phyloP scores from a whole-genome alignment of 768 basidiomycete species.

The Suillus occidentalis region DNA sequence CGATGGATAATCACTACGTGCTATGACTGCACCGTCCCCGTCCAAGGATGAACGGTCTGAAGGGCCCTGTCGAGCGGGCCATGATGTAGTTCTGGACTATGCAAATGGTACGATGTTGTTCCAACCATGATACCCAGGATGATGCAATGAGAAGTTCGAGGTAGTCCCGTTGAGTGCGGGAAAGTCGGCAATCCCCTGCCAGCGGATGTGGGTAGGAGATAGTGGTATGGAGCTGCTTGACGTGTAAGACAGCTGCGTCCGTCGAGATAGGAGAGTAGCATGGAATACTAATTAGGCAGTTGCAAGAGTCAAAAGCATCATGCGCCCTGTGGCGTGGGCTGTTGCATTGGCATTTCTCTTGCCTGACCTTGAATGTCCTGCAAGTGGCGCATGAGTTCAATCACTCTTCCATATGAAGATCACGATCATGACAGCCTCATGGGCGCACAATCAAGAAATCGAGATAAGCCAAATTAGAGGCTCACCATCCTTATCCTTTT shows the following conservation, averaged over 20 bases:
- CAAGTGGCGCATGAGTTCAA: slow-evolving; percentile 5
- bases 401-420: not conserved
- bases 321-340: slow-evolving; percentile 73
- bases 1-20: slow-evolving; percentile 1
- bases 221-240: not conserved
- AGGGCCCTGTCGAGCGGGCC: not conserved
- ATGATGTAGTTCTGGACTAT: slow-evolving; percentile 1
- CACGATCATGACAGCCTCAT: not conserved
- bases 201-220: not conserved
- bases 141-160: not conserved
- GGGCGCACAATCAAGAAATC: not conserved
- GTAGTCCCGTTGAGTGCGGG: not conserved
- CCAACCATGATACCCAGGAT: slow-evolving; percentile 2
- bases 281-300: not conserved
- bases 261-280: not conserved
- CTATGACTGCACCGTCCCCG: not conserved
- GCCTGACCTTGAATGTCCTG: slow-evolving; percentile 69
- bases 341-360: slow-evolving; percentile 62
- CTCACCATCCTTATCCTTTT: slow-evolving; percentile 79
- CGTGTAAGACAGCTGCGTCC: not conserved
- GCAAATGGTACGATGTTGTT: slow-evolving; percentile 3
- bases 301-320: slow-evolving; percentile 22
- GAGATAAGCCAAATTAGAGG: slow-evolving; percentile 13
- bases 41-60: not conserved
- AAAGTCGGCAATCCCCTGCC: not conserved